Conservation (phyloP, 176 grass and related monocot genomes). For the Ensete ventricosum region DNA sequence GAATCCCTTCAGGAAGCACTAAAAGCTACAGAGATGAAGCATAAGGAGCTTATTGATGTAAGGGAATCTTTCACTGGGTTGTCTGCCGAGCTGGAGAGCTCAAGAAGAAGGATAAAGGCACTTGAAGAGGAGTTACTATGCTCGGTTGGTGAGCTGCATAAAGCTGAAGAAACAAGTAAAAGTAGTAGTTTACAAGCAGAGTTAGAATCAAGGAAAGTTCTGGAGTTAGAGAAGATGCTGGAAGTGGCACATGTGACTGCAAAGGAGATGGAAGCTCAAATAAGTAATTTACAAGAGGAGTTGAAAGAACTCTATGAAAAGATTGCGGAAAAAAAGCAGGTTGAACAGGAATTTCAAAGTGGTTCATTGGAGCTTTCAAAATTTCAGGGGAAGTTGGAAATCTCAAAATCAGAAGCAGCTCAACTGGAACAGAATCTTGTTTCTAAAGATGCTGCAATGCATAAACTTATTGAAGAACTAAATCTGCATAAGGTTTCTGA, state of each 20-base stretch:
- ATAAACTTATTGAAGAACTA: conserved; percentile 56
- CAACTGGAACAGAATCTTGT: conserved; percentile 62
- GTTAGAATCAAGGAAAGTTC: conserved; percentile 52
- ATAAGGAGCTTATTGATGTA: conserved; percentile 50
- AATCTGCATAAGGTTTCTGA: conserved; percentile 51
- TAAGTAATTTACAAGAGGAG: conserved; percentile 56
- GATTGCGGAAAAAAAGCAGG: conserved; percentile 37
- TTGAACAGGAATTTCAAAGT: conserved; percentile 53
- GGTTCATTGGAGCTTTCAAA: conserved; percentile 46
- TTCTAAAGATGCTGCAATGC: conserved; percentile 45
- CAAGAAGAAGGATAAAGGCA: conserved; percentile 51
- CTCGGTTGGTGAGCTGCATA: conserved; percentile 36
- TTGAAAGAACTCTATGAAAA: conserved; percentile 48
- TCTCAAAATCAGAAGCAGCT: conserved; percentile 52
- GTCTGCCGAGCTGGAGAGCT: conserved; percentile 48
- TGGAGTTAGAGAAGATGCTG: conserved; percentile 67
- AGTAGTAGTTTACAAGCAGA: conserved; percentile 52
- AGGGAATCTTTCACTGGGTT: conserved; percentile 35
- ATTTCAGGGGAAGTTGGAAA: conserved; percentile 47
- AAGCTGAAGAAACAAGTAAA: conserved; percentile 55
- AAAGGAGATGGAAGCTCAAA: conserved; percentile 65
- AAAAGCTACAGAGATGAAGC: conserved; percentile 36
- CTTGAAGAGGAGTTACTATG: conserved; percentile 42
- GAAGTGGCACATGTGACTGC: conserved; percentile 37
- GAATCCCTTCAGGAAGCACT: conserved; percentile 58